Base-by-base conservation (phyloP, 1,139 yeast species). In the Petasospora fabianii region DNA sequence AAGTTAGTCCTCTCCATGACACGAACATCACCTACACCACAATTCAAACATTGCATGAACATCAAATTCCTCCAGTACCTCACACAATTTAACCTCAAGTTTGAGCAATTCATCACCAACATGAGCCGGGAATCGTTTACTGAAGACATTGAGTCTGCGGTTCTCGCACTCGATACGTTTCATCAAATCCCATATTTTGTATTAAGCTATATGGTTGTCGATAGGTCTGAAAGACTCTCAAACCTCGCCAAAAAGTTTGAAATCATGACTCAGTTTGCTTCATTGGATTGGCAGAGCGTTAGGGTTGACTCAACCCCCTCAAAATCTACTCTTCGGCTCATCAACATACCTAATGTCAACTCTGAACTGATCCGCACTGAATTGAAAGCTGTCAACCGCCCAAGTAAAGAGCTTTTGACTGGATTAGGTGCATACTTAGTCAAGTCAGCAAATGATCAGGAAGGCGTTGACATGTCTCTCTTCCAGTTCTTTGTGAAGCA, bases 31-130 rank as follows among this genome's bases (percentile, higher is more conserved):
- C 49, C 50, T 9, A 32, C 45, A 5, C 24, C 18, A 1, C 44
- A 40, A 16, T 54, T 50, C 34, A 49, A 38, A 24, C 39, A 21
- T 12, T 51, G 53, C 32, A 35, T 48, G 36, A 43, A 47, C 17
- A 30, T 54, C 27, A 51, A 52, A 26, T 53, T 53, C 20, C 30
- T 54, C 2, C 42, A 46, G n/a, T 43, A 43, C 14, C 20, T 53
- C 6, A 27, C 33, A 3, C 22, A 20, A 12, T 51, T 49, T 36
- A 45, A 39, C 3, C 12, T 51, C 7, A 34, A 35, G 8, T 47
- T 52, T 27, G 39, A 41, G 3, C 38, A 40, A 4, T 54, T 38
- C 29, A 46, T 53, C 14, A 26, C 47, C 3, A 54, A 49, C 30
- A 34, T 44, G 30, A 32, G 37, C 1, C 31, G 14, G 12, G 43